Evolutionary conservation across 78 protist genomes (phyloP).

Genomic region (Polysphondylium violaceum): DNA sequence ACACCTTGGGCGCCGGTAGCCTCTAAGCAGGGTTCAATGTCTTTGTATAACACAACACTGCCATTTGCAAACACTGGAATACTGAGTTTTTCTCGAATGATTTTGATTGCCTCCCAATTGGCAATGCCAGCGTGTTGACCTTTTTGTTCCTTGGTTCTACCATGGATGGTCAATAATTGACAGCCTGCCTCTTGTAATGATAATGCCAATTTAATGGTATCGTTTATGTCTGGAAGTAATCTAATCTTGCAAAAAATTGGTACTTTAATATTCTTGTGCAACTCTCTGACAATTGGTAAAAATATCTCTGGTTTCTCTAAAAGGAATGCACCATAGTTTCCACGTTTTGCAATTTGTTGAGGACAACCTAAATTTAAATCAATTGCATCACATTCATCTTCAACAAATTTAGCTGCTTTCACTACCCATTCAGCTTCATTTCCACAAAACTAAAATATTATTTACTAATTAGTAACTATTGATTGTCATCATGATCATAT

Average conservation of each 20-base stretch:
- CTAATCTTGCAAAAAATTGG: constrained; percentile 86
- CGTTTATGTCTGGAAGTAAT: constrained; percentile 48
- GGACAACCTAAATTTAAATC: constrained; percentile 89
- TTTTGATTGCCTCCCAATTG: constrained; percentile 40
- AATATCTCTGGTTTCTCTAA: constrained; percentile 73
- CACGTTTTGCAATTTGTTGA: constrained; percentile 79
- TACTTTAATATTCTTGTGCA: constrained; percentile 58
- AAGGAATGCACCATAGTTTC: constrained; percentile 81
- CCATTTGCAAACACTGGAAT: constrained; percentile 92
- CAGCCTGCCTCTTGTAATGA: constrained; percentile 84
- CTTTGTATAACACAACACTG: constrained; percentile 39
- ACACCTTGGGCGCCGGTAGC: constrained; percentile 82
- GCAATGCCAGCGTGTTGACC: constrained; percentile 34
- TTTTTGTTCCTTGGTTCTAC: constrained; percentile 75
- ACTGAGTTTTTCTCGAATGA: constrained; percentile 12
- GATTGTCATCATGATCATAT: not conserved
- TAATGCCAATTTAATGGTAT: constrained; percentile 75
- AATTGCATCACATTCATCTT: constrained; percentile 78
- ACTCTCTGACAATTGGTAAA: constrained; percentile 63
- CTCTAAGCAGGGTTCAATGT: constrained; percentile 58
- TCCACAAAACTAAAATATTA: constrained; percentile 92
- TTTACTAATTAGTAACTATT: not conserved
- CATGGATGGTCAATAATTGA: constrained; percentile 82
- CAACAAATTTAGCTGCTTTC: constrained; percentile 78
- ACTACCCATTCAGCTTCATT: constrained; percentile 86